Evolutionary conservation across 257 asterid genomes (phyloP), one percentile per base, ranked within the genome.

Genomic region (Haberlea rhodopensis): DNA sequence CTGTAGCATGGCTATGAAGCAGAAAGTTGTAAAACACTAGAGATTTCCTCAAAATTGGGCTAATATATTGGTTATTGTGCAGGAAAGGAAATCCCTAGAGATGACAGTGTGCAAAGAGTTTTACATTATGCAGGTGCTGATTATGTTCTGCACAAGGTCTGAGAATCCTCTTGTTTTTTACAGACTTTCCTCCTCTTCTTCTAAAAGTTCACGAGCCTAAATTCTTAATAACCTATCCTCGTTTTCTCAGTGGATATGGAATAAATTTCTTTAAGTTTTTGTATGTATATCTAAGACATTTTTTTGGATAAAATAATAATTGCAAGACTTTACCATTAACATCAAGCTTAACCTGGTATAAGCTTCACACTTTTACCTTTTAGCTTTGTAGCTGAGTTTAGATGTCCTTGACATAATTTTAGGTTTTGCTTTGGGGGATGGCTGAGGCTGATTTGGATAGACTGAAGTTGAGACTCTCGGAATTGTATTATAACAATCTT

Each of bases 71-170:
- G 66, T 62, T 68, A 9, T 69, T 71, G 45, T 76, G 65, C 87
- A 94, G 96, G 92, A 63, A 81, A 84, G 78, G 86, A 80, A 73
- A 82, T 90, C 75, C 87, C 97, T 23, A 80, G 68, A 54, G 91
- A 80, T 71, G 81, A 67, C 59, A 75, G 68, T 69, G 70, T 74
- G 28, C 85, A 77, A 68, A 78, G 79, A 48, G 70, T 69, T 31
- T 70, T 90, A 76, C 82, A 85, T 65, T 69, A 70, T 77, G 80
- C 89, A 6, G 90, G 72, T 75, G 86, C 82, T 15, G 95, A 90
- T 79, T 85, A 86, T 65, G 89, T 83, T 71, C 78, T 94, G 34
- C 74, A 64, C 48, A 87, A 87, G 96, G 97, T 94, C 25, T 65
- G 75, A 65, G 62, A 46, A 57, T 43, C 32, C 23, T 37, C 56